phyloP scores from a whole-genome alignment of 148 eudicot genomes.

The Polygonum aviculare region DNA sequence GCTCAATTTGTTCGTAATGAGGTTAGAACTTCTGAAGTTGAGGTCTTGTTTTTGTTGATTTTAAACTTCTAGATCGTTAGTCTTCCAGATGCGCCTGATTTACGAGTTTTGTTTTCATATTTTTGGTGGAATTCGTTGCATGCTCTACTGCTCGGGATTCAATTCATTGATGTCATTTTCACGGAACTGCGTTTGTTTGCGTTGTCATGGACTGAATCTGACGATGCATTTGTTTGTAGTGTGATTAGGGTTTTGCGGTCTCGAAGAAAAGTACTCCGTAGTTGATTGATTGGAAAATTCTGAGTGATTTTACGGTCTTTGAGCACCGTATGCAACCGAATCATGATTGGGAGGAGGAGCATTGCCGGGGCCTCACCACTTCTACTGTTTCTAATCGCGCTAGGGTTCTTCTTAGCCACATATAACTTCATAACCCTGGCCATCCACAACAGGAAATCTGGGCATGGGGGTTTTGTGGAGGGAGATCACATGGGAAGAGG shows the following conservation, averaged over 20 bases:
- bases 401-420: slow-evolving; percentile 72
- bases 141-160: not conserved
- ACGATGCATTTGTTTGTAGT: not conserved
- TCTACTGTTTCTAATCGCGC: slow-evolving; percentile 47
- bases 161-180: not conserved
- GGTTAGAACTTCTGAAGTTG: not conserved
- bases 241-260: not conserved
- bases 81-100: not conserved
- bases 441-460: slow-evolving; percentile 38
- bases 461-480: slow-evolving; percentile 17
- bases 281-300: not conserved
- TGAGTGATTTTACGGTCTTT: not conserved
- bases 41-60: not conserved
- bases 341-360: slow-evolving; percentile 58
- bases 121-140: not conserved
- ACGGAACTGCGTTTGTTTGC: not conserved
- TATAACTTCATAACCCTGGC: slow-evolving; percentile 59
- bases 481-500: slow-evolving; percentile 15
- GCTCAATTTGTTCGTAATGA: slow-evolving; percentile 4
- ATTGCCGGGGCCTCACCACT: slow-evolving; percentile 55
- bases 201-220: not conserved
- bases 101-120: not conserved
- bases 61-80: not conserved
- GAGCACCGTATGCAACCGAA: not conserved
- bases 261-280: not conserved